Percentiles rank a stretch among this genome's conserved stretches.
Evolutionary conservation across 2,329 filamentous ascomycete genomes (phyloP).

Genomic region (Claviceps sp.): DNA sequence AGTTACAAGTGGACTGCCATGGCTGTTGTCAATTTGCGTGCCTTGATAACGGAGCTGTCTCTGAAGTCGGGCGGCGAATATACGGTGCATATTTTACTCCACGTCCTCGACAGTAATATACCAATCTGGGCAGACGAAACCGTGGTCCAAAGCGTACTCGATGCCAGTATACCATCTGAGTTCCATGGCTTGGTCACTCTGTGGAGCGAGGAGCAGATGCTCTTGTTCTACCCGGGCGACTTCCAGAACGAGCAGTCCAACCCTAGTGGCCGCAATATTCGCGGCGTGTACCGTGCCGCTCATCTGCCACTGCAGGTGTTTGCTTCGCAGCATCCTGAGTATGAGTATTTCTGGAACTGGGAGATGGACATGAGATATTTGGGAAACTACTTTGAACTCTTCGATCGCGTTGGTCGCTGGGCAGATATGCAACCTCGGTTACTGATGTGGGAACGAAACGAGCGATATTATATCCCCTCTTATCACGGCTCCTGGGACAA

Average conservation of each 20-base stretch:
- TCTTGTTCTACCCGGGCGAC: slow-evolving; percentile 56
- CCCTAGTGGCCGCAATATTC: slow-evolving; percentile 42
- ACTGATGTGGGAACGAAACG: slow-evolving; percentile 65
- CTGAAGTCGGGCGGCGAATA: slow-evolving; percentile 73
- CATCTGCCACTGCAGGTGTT: slow-evolving; percentile 53
- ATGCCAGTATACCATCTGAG: slow-evolving; percentile 51
- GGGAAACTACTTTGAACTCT: slow-evolving; percentile 59
- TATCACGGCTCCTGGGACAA: slow-evolving; percentile 60
- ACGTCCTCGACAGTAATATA: slow-evolving; percentile 66
- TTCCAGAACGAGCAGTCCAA: slow-evolving; percentile 56
- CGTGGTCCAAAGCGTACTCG: slow-evolving; percentile 58
- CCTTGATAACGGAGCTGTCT: slow-evolving; percentile 65
- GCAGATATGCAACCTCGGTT: slow-evolving; percentile 53
- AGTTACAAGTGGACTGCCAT: slow-evolving; percentile 69
- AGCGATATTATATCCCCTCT: slow-evolving; percentile 62
- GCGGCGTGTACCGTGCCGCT: slow-evolving; percentile 55
- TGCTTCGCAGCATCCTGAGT: slow-evolving; percentile 48
- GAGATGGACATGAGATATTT: slow-evolving; percentile 55
- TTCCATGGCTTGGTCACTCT: slow-evolving; percentile 71
- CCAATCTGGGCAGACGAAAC: slow-evolving; percentile 72
- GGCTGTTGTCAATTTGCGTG: slow-evolving; percentile 67
- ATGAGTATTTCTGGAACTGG: slow-evolving; percentile 57
- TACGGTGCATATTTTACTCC: slow-evolving; percentile 67
- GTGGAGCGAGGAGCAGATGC: slow-evolving; percentile 80
- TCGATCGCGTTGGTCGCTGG: slow-evolving; percentile 54